phyloP scores from a whole-genome alignment of 2,329 filamentous ascomycete genomes.

The Chalara sp. region DNA sequence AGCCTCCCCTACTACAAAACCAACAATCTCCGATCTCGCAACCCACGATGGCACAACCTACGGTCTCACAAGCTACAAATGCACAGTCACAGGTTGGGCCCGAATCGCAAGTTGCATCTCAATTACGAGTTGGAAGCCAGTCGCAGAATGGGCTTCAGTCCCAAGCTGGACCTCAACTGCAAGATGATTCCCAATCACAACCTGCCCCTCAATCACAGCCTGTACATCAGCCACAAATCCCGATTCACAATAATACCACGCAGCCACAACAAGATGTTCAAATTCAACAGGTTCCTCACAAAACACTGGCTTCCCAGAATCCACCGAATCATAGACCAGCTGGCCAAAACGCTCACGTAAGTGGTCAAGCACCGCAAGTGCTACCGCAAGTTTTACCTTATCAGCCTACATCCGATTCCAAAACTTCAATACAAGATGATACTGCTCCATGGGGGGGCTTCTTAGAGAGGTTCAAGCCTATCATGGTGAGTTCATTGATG shows the following conservation, averaged over 20 bases:
- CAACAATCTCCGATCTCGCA: not conserved
- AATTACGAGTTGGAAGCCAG: too few species aligned
- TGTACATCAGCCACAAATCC: not conserved
- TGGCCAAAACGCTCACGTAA: too few species aligned
- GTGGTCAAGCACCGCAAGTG: too few species aligned
- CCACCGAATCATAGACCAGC: not conserved
- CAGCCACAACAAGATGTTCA: conserved; percentile 1
- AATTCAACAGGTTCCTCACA: not conserved
- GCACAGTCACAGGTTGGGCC: too few species aligned
- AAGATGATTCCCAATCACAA: conserved; percentile 3
- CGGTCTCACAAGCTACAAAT: not conserved
- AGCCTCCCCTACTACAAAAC: conserved; percentile 1
- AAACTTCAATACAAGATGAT: too few species aligned
- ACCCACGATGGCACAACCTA: not conserved
- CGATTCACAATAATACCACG: too few species aligned
- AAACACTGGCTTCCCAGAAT: not conserved
- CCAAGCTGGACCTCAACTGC: conserved; percentile 2
- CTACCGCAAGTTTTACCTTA: too few species aligned
- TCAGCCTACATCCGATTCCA: too few species aligned
- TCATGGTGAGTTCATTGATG: conserved; percentile 14
- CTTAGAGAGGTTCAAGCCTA: conserved; percentile 20
- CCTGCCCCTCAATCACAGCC: conserved; percentile 4
- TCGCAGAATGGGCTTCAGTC: too few species aligned
- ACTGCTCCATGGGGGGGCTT: not conserved
- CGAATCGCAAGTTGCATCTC: too few species aligned